Conservation (phyloP, 2,329 filamentous ascomycete genomes). For the Geosmithia putterillii region DNA sequence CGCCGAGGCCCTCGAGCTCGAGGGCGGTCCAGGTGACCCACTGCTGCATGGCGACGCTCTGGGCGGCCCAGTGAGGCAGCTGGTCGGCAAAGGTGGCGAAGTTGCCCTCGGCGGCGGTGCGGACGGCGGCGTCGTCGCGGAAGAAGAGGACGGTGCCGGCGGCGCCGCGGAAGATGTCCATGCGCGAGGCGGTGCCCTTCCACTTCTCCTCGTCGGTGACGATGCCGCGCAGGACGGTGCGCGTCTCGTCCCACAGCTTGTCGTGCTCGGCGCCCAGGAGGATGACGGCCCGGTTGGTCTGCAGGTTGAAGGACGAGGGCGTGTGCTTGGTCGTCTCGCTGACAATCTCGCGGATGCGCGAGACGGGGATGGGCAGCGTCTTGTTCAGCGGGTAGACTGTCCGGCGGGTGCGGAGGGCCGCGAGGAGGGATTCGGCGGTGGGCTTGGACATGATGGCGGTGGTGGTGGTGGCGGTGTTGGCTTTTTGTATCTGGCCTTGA, state of each 20-base stretch:
- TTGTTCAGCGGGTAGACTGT: conserved; percentile 57
- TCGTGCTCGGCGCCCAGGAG: conserved; percentile 75
- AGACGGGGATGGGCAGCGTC: conserved; percentile 36
- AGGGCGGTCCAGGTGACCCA: conserved; percentile 70
- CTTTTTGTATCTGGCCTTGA: too few species aligned
- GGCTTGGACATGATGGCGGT: conserved; percentile 29
- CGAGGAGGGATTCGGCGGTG: conserved; percentile 41
- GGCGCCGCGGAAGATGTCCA: conserved; percentile 50
- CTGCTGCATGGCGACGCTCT: conserved; percentile 71
- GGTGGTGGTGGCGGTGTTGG: too few species aligned
- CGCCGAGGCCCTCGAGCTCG: conserved; percentile 72
- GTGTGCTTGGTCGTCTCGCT: conserved; percentile 52
- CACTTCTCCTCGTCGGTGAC: conserved; percentile 50
- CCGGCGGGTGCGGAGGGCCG: conserved; percentile 56
- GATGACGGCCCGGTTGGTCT: conserved; percentile 67
- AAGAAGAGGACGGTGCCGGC: conserved; percentile 85
- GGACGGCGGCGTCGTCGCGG: conserved; percentile 59
- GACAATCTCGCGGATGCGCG: conserved; percentile 53
- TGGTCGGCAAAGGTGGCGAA: conserved; percentile 66
- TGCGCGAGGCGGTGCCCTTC: conserved; percentile 32
- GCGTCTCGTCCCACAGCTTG: conserved; percentile 70
- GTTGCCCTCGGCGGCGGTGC: conserved; percentile 51
- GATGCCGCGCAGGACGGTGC: conserved; percentile 35
- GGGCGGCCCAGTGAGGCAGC: conserved; percentile 65
- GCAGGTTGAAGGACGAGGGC: conserved; percentile 81